Evolutionary conservation across 1,139 yeast genomes (phyloP), one percentile per base, ranked within the genome.

Genomic region (Suhomyces chickasaworum): DNA sequence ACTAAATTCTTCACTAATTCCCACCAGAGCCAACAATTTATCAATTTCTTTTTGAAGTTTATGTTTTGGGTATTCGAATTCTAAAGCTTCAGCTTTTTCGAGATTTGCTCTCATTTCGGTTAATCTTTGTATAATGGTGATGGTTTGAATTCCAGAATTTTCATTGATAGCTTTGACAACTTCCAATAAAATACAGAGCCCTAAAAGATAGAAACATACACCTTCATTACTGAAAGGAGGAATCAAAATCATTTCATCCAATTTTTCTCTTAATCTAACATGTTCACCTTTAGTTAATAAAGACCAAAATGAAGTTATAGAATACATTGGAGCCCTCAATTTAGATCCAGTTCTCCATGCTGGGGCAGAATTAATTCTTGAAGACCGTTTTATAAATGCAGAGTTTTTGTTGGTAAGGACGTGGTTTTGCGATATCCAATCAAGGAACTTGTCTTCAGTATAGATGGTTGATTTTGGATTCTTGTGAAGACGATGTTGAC

Each of bases 201-300:
- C 64, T 46, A 61, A 47, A 21, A 75, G 53, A 48, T 64, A 74
- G 46, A 70, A 68, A 39, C 71, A 65, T 0, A 65, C 61, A 0
- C 83, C 82, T 42, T 78, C 78, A 8, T 59, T 61, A 48, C 66
- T 68, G 53, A 67, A 77, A 0, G 83, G 82, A 1, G 76, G 77
- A 46, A 66, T 70, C 34, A 77, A 61, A 29, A 77, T 52, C 40
- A 77, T 53, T 37, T 73, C 78, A 31, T 71, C 70, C 13, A 79
- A 55, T 15, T 54, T 63, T 10, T 64, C 69, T 37, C 57, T 60
- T 2, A 71, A 59, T 27, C 48, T 56, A 7, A 57, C 47, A 43
- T 59, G 64, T 9, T 68, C 61, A n/a, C 63, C 60, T 13, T 58
- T 55, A 4, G 57, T 56, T 37, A 74, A 50, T 18, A 73, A 56